phyloP scores from a whole-genome alignment of 2,329 filamentous ascomycete species.

The Polytolypa hystricis region DNA sequence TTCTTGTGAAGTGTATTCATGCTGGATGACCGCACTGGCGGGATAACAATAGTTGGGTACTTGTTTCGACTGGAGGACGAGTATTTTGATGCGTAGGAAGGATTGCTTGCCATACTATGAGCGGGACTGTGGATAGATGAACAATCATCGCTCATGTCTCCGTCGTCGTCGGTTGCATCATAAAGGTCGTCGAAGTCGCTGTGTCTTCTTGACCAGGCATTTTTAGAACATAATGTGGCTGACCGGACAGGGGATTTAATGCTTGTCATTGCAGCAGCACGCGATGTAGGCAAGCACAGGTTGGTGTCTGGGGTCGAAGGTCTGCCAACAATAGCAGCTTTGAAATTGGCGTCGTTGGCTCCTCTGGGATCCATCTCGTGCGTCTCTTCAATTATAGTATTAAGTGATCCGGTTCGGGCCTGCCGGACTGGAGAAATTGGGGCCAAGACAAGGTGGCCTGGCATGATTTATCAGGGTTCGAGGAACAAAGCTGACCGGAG shows the following conservation, averaged over 20 bases:
- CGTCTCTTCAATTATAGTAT: conserved; percentile 54
- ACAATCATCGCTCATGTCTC: conserved; percentile 39
- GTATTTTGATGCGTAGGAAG: conserved; percentile 27
- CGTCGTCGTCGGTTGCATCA: conserved; percentile 63
- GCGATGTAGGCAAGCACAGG: not conserved
- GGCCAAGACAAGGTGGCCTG: not conserved
- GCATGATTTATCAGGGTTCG: conserved; percentile 1
- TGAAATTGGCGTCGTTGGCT: conserved; percentile 12
- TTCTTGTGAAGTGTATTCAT: conserved; percentile 27
- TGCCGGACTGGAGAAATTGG: conserved; percentile 40
- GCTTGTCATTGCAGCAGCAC: not conserved
- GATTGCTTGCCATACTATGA: conserved; percentile 34
- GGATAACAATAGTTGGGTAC: conserved; percentile 50
- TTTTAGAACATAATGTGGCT: not conserved
- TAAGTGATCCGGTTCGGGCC: conserved; percentile 48
- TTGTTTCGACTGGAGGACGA: conserved; percentile 34
- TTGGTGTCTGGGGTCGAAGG: not conserved
- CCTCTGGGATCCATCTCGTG: conserved; percentile 21
- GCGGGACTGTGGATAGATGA: conserved; percentile 39
- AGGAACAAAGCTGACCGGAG: too few species aligned
- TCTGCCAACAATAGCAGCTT: not conserved
- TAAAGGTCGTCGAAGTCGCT: conserved; percentile 81
- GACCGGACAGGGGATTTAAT: not conserved
- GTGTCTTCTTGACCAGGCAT: conserved; percentile 14
- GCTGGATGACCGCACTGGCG: conserved; percentile 26